A percentile compares a stretch with the other conserved stretches of the same genome.
Evolutionary conservation across 1,139 yeast genomes (phyloP).

Genomic region (Taiozyma onychis): DNA sequence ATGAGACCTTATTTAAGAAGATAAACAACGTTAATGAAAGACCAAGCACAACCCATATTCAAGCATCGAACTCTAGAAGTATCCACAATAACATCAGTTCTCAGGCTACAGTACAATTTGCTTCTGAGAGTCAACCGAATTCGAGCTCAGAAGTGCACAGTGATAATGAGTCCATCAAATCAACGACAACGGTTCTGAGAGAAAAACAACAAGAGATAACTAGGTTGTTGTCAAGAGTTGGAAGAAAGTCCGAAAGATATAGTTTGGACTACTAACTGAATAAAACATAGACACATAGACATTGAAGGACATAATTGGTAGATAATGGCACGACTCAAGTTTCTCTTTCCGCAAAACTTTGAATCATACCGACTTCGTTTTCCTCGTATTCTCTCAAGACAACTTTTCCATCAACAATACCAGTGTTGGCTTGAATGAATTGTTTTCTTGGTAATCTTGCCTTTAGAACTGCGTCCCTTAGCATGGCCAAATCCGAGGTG

Average conservation of each 20-base stretch:
- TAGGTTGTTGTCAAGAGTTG: slow-evolving; percentile 4
- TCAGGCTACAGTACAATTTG: neutral
- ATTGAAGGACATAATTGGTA: neutral
- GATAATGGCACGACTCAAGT: slow-evolving; percentile 5
- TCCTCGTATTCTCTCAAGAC: slow-evolving; percentile 68
- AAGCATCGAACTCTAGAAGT: neutral
- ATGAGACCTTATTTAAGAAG: slow-evolving; percentile 8
- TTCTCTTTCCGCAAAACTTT: slow-evolving; percentile 66
- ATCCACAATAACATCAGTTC: neutral
- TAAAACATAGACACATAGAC: neutral
- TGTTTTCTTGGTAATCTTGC: slow-evolving; percentile 82
- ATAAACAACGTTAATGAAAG: slow-evolving; percentile 4
- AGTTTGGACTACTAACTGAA: slow-evolving; percentile 2
- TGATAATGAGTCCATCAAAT: neutral
- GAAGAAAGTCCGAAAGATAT: neutral
- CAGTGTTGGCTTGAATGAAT: slow-evolving; percentile 76
- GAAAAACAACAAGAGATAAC: slow-evolving; percentile 5
- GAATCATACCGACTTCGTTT: slow-evolving; percentile 69
- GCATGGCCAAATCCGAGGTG: slow-evolving; percentile 53
- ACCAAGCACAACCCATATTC: slow-evolving; percentile 1
- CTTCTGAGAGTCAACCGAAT: neutral
- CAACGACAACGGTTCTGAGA: neutral
- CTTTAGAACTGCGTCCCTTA: slow-evolving; percentile 60
- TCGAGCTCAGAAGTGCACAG: neutral
- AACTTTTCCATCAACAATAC: slow-evolving; percentile 38